Evolutionary conservation across 2,329 filamentous ascomycete species (phyloP), one percentile per base, ranked within the genome.

Genomic region (Dactylellina sp.): DNA sequence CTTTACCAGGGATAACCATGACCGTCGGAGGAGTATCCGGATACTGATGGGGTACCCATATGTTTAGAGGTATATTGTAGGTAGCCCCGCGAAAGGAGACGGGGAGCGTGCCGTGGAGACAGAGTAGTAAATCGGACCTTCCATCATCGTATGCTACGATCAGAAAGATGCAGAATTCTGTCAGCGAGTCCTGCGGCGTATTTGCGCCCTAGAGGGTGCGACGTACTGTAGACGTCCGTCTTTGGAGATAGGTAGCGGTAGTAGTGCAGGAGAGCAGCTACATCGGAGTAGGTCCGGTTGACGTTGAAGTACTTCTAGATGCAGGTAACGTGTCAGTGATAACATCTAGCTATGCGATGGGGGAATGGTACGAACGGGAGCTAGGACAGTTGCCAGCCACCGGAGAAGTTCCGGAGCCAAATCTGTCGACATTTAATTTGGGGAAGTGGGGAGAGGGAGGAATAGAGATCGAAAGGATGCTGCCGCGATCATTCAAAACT

Each of bases 21-120:
- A 90, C 88, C 50, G 98, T 86, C 0, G 95, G 95, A 0, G 92
- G 86, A 78, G 96, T 92, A 75, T 88, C 86, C 0, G 95, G 95
- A 80, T 98, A 99, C 61, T 88, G 87, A 80, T 96, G 92, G 2
- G 95, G 95, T 47, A 98, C 85, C 94, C 95, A 98, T 86, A 98
- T 82, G 76, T 91, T 91, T 76, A 99, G 84, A 20, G 95, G 95
- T 78, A 98, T 98, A 76, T 92, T 88, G 82, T 98, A 99, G 2
- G 89, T 91, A 25, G 88, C 89, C 79, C 93, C 94, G 78, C 94
- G 89, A 83, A 98, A 99, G 77, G 86, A 85, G 71, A 96, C 93
- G n/a, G 95, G 93, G 39, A 99, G 83, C 2, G 93, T 98, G 77
- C 95, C 95, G 40, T 88, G 88, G 60, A 99, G 86, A 77, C 92